Evolutionary conservation across 2,329 filamentous ascomycete genomes (phyloP), one percentile per base, ranked within the genome.

Genomic region (Talaromyces sp.): DNA sequence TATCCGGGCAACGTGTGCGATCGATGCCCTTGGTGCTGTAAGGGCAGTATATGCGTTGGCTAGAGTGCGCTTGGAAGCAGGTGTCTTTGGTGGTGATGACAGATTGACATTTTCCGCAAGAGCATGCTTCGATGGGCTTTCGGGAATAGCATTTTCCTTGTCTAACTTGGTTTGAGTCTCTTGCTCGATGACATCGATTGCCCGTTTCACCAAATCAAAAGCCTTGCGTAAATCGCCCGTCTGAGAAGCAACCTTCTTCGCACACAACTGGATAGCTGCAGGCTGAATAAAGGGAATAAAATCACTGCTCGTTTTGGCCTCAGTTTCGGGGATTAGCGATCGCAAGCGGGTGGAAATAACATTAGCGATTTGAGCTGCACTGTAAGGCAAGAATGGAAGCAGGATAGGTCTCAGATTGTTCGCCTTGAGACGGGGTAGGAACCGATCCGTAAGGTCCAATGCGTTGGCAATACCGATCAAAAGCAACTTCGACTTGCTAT

Each of bases 391-490:
- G 75, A 99, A 98, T 0, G 94, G 91, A 1, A 99, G 86, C 2
- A 98, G 85, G 57, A 91, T 88, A 2, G 95, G 95, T 80, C 93
- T 96, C 68, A 99, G 82, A 71, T 96, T 96, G 72, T 93, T 91
- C 22, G 93, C 89, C 81, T 98, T 98, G 68, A 99, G 86, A 60
- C 94, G 90, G 59, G 95, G 95, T 22, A 99, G 84, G 71, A 97
- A 97, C 10, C 95, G 91, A 75, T 98, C 95, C 0, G 95, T 99
- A 64, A 99, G 83, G 75, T 99, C 95, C 62, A 99, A 84, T 3
- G 95, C 95, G 73, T 99, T 99, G 70, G 95, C 95, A 73, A 99
- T 97, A 57, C 95, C 95, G 59, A 99, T 86, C 19, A 99, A 83
- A 41, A 95, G 83, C 5, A 99, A 87, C 22, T 87, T 87, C 0